phyloP scores from a whole-genome alignment of 148 eudicot species.

The Rhododendron ferrugineum region DNA sequence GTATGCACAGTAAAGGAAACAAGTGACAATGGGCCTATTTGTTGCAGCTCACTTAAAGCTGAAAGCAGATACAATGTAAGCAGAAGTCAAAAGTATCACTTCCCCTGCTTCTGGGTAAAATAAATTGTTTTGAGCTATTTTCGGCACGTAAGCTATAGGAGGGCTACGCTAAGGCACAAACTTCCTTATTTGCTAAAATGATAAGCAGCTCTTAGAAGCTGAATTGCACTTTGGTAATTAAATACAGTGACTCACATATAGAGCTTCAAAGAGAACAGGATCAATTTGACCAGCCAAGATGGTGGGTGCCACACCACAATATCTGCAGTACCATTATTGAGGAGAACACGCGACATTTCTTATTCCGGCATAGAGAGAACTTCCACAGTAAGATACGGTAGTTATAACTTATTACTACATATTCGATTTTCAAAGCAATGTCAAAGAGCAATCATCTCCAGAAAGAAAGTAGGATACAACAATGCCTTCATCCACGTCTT shows the following conservation, averaged over 20 bases:
- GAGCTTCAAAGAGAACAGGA: constrained; percentile 91
- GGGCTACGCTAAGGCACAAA: background rate
- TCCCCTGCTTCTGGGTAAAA: background rate
- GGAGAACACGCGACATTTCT: constrained; percentile 14
- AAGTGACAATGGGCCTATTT: background rate
- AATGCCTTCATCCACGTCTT: constrained; percentile 75
- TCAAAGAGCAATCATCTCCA: background rate
- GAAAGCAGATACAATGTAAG: background rate
- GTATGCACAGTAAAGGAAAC: too few relatives aligned
- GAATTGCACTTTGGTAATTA: background rate
- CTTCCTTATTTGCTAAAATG: background rate
- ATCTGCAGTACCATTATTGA: constrained; percentile 47
- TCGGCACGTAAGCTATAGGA: background rate
- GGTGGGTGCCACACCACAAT: constrained; percentile 85
- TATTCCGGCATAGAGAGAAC: background rate
- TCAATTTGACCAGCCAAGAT: constrained; percentile 88
- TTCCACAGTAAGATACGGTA: background rate
- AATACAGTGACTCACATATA: constrained; percentile 60
- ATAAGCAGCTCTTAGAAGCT: background rate
- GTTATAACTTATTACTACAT: background rate
- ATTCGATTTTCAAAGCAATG: background rate
- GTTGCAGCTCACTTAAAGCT: background rate
- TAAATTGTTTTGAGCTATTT: background rate
- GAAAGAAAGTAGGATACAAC: constrained; percentile 59
- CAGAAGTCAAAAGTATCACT: background rate